Percentiles rank a stretch among this genome's conserved stretches.
phyloP scores from a whole-genome alignment of 129 eudicot species.

The Artemisia argyi region DNA sequence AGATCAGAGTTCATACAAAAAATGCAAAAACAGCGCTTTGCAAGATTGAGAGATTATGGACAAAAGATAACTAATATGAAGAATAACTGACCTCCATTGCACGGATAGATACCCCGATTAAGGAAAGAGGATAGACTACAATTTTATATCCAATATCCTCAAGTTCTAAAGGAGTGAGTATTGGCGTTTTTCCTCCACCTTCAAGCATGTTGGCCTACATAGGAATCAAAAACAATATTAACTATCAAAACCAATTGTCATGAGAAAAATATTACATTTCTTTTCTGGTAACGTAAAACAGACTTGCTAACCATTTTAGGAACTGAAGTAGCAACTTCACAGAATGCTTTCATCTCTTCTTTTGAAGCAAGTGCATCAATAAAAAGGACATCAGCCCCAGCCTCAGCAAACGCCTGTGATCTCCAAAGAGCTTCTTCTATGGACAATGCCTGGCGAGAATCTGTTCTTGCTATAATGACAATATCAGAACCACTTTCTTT shows the following conservation, averaged over 20 bases:
- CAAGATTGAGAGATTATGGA: no score
- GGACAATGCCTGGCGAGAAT: slow-evolving; percentile 93
- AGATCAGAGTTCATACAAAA: no score
- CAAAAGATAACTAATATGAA: neutral
- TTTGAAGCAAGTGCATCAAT: slow-evolving; percentile 87
- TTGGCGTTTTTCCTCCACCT: slow-evolving; percentile 97
- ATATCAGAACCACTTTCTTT: slow-evolving; percentile 86
- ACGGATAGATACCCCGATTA: slow-evolving; percentile 88
- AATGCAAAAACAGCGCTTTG: neutral
- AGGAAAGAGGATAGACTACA: slow-evolving; percentile 89
- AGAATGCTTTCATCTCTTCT: slow-evolving; percentile 89
- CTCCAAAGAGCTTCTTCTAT: slow-evolving; percentile 87
- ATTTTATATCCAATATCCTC: slow-evolving; percentile 81
- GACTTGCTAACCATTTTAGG: slow-evolving; percentile 73
- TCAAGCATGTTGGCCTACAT: slow-evolving; percentile 95
- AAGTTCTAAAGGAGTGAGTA: slow-evolving; percentile 81
- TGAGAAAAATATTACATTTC: neutral
- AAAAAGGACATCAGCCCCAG: slow-evolving; percentile 95
- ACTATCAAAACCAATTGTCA: neutral
- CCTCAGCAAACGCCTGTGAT: slow-evolving; percentile 80
- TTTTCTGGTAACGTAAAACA: neutral
- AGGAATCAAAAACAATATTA: slow-evolving; percentile 1
- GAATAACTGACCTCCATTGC: slow-evolving; percentile 75
- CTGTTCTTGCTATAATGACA: slow-evolving; percentile 90
- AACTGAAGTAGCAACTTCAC: slow-evolving; percentile 60